Base-by-base conservation (phyloP, 139 green algal species). In the Pycnococcus provasolii region DNA sequence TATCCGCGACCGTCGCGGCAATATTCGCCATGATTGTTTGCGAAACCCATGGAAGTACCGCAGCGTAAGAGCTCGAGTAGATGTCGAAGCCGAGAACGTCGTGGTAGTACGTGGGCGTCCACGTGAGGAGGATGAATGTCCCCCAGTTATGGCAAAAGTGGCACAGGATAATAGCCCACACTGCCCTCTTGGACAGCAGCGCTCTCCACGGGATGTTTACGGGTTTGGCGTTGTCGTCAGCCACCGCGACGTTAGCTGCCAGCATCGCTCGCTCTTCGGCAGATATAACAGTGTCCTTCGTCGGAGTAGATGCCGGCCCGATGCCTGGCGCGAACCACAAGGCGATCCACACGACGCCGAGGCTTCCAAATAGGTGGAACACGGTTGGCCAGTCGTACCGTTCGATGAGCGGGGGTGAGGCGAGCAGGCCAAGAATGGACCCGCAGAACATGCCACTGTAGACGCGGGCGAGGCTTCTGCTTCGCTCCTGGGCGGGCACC, bases 61-160 rank as follows among this genome's bases (percentile, higher is more conserved):
- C 86, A 62, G 88, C 86, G 62, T 94, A 71, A 47, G 91, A 89
- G 13, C 71, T 86, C 70, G 86, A 77, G 53, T 83, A 79, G 39
- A 98, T 77, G 74, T 97, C 85, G 42, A 96, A 75, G 39, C 87
- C 87, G 53, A 97, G 72, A 43, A 94, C 90, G 77, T 95, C 72
- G 67, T 88, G 92, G 84, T 96, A 99, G 78, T 97, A 99, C 9
- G 86, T 89, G 41, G 93, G 93, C 93, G 97, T 97, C 91, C 91
- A 99, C 0, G 90, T 97, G 1, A 99, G 86, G 64, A 97, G 79
- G 76, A 97, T 99, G 82, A 99, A 98, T 44, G 87, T 93, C 60
- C 93, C 92, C 87, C 88, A 99, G 80, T 99, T 97, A 81, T 99
- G 90, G 79, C 90, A 96, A 73, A 99, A 99, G 78, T 98, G 90